Base-by-base conservation (phyloP, 169 alveolate species). In the Cryptosporidium bovis region DNA sequence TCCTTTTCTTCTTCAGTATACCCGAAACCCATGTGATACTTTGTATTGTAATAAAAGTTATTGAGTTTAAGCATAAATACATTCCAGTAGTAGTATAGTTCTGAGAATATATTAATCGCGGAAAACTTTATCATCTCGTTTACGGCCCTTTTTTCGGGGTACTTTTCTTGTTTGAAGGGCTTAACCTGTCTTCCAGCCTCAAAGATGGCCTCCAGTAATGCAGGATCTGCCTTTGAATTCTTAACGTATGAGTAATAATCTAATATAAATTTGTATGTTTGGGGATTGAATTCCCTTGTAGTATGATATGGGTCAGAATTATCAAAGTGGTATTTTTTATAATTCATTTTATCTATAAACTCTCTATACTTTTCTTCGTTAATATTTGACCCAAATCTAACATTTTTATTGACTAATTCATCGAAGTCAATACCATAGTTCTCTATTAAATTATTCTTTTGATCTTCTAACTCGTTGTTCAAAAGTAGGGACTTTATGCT, bases 401-500 rank as follows among this genome's bases (percentile, higher is more conserved):
- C 0, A 77, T 60, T 15, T 27, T 60, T 55, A 34, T 62, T 33
- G 12, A 62, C 27, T 27, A 77, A 20, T 46, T 77, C 87, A 46
- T 60, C 71, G 16, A 77, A 8, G 16, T 77, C 24, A 16, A 77
- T 65, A 33, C 87, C 87, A 40, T 77, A 77, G 12, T n/a, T 77
- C 6, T 20, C 27, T 18, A 60, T 40, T 34, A 77, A 24, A n/a
- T 40, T 60, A 48, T 44, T 77, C 55, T 27, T 60, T 77, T n/a
- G 87, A 77, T 36, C 64, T 55, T 16, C 0, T 56, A 2, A 60
- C 24, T 44, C 46, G 8, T 40, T 24, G n/a, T 44, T 66, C 36
- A 58, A 20, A 12, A 60, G 33, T 8, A 62, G 6, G 2, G 87
- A 77, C 29, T 24, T 77, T 29, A 77, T 36, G 3, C 53, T 56